Evolutionary conservation across 2,329 filamentous ascomycete species (phyloP), one percentile per base, ranked within the genome.

Genomic region (Uncinocarpus reesii): DNA sequence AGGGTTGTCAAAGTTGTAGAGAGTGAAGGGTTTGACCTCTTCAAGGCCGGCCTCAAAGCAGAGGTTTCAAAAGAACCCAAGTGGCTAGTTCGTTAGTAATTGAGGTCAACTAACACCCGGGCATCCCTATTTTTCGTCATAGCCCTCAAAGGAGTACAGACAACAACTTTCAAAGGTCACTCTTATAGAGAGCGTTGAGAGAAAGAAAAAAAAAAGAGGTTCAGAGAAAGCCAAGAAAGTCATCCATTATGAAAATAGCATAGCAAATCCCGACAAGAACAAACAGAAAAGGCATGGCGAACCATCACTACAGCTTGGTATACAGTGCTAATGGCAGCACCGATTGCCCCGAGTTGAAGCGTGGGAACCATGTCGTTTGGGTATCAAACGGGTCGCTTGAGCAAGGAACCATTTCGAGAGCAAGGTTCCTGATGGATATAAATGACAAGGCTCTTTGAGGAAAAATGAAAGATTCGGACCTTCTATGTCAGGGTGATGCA

Each of bases 241-340:
- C 6, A n/a, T n/a, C n/a, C 34, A 36, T 36, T 36, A 36, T 36
- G 34, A 36, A n/a, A 36, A 36, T 36, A 36, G 7, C 15, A 36
- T 36, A 36, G 34, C 34, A 36, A 36, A 36, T 36, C 34, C 34
- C 15, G 36, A 38, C 36, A 38, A 38, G 36, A 38, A 38, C 36
- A 38, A 38, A 38, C 7, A 38, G 36, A 38, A 38, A 38, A 38
- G 20, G 36, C 36, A 38, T 38, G 36, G 15, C 20, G 36, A 13
- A 38, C 15, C 36, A 38, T 38, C 36, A 38, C 36, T 38, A 38
- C 15, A 38, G 36, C 36, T 24, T 15, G 15, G 36, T 38, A 38
- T 38, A 38, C 36, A 38, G 36, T 38, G 36, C 36, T 38, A 38
- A 38, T 38, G 21, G 36, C 36, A 38, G 4, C 36, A 38, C 36